A percentile compares a stretch with the other conserved stretches of the same genome.
phyloP scores from a whole-genome alignment of 176 grass and related monocot species.

The Rhynchospora tenuis region DNA sequence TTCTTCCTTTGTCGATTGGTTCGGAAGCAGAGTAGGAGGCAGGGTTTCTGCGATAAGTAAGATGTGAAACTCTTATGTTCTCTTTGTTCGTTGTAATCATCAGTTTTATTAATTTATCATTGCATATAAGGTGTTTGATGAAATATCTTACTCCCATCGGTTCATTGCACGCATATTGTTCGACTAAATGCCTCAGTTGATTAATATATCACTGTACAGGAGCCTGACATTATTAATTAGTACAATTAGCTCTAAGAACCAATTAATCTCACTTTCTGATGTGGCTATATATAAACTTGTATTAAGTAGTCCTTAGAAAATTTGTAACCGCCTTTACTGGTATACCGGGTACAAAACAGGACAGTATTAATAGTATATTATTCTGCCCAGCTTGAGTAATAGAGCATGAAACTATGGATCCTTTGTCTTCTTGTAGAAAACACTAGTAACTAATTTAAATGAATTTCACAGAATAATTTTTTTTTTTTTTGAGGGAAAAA shows the following conservation, averaged over 20 bases:
- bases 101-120: background rate
- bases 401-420: no score
- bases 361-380: background rate
- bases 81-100: no score
- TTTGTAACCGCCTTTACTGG: background rate
- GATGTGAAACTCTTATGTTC: no score
- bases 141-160: background rate
- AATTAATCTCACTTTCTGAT: background rate
- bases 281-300: background rate
- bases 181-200: background rate
- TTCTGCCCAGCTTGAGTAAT: background rate
- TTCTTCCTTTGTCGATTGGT: no score
- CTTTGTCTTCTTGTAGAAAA: background rate
- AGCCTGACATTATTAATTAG: background rate
- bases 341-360: background rate
- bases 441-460: background rate
- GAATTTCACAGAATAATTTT: background rate
- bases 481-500: no score
- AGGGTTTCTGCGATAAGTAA: no score
- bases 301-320: background rate
- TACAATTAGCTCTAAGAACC: background rate
- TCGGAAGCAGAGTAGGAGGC: no score
- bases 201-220: background rate
- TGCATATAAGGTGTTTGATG: background rate
- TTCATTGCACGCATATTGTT: background rate